Conservation (phyloP, 2,329 filamentous ascomycete genomes). For the Diaporthe sp. region DNA sequence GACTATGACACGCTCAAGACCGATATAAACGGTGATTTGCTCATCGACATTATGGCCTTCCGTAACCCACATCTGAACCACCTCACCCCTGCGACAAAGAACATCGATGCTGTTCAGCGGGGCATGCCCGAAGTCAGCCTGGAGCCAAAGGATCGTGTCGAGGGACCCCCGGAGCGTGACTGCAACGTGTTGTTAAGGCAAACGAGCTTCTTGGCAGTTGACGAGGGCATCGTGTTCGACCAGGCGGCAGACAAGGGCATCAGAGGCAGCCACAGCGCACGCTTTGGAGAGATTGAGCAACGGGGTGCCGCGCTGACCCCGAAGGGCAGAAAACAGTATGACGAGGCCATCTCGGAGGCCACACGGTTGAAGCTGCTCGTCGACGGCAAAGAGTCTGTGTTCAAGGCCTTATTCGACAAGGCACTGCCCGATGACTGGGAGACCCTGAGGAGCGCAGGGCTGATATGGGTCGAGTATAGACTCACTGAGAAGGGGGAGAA, state of each 20-base stretch:
- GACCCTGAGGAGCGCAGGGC: constrained; percentile 51
- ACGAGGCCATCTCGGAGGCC: constrained; percentile 54
- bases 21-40: constrained; percentile 34
- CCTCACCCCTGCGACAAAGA: constrained; percentile 64
- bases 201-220: constrained; percentile 66
- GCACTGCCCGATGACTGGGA: constrained; percentile 59
- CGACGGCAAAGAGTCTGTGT: not conserved
- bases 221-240: constrained; percentile 61
- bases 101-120: constrained; percentile 61
- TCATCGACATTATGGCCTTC: constrained; percentile 55
- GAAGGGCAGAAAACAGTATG: constrained; percentile 61
- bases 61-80: constrained; percentile 66
- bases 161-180: constrained; percentile 61
- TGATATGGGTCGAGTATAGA: constrained; percentile 58
- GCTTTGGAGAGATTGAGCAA: constrained; percentile 69
- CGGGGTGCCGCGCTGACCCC: constrained; percentile 64
- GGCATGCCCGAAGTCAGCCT: constrained; percentile 59
- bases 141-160: constrained; percentile 63
- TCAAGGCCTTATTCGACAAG: constrained; percentile 39
- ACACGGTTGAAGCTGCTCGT: constrained; percentile 43
- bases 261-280: constrained; percentile 60
- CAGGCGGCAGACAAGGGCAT: constrained; percentile 39
- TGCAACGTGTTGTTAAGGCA: constrained; percentile 65
- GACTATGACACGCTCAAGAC: constrained; percentile 58
- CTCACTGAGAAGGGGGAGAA: constrained; percentile 42